Evolutionary conservation across 2,329 filamentous ascomycete genomes (phyloP).

Genomic region (Lasiodiplodia gonubiensis): DNA sequence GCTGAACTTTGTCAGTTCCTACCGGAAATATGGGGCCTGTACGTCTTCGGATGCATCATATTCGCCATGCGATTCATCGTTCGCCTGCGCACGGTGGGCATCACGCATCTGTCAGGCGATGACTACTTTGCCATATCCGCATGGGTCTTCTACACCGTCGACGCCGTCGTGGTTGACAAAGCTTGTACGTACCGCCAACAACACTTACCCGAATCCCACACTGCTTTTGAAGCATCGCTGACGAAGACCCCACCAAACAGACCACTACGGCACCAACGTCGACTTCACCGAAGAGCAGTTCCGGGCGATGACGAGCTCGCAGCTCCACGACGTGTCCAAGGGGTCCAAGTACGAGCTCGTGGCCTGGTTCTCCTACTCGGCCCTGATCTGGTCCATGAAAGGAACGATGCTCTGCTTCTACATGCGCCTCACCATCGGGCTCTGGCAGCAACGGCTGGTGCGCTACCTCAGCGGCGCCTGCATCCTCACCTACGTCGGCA

Average conservation of each 20-base stretch:
- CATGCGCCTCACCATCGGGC: conserved; percentile 29
- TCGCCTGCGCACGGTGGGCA: conserved; percentile 47
- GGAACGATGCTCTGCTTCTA: conserved; percentile 41
- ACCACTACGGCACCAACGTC: conserved; percentile 9
- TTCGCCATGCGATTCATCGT: conserved; percentile 41
- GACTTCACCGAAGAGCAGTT: not conserved
- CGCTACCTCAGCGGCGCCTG: conserved; percentile 25
- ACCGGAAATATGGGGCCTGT: conserved; percentile 11
- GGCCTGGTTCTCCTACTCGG: conserved; percentile 38
- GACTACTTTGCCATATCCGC: conserved; percentile 45
- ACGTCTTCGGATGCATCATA: not conserved
- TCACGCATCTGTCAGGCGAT: conserved; percentile 47
- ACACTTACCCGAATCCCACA: not conserved
- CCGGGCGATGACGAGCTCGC: not conserved
- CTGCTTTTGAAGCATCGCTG: no score
- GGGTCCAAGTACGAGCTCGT: not conserved
- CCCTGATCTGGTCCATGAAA: conserved; percentile 45
- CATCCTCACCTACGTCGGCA: conserved; percentile 39
- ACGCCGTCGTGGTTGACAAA: not conserved
- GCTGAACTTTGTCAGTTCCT: conserved; percentile 6
- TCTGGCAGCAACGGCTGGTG: not conserved
- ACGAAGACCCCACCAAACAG: not conserved
- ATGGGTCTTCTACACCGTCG: conserved; percentile 1
- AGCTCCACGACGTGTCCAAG: not conserved
- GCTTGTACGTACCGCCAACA: not conserved